These are phyloP conservation scores for Puccinia coronata DNA, from an alignment of 1,284 basidiomycete genomes.

Conservation along the genomic window DNA sequence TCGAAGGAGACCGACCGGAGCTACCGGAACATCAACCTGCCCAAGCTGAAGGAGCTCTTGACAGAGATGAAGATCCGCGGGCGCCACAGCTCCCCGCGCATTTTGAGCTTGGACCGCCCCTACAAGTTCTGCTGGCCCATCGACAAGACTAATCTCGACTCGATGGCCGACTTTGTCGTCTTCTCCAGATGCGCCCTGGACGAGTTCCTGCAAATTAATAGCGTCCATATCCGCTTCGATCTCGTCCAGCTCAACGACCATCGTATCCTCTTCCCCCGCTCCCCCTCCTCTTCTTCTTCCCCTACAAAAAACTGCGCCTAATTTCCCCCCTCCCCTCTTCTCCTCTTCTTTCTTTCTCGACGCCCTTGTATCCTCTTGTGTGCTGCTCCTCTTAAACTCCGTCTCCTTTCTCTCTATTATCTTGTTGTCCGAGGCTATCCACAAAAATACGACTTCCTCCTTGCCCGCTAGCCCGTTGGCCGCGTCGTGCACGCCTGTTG, in stretches of 20 bases:
- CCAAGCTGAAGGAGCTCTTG: neutral
- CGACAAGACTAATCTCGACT: slow-evolving; percentile 27
- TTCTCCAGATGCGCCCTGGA: slow-evolving; percentile 36
- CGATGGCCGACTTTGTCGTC: slow-evolving; percentile 46
- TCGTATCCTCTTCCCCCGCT: slow-evolving; percentile 4
- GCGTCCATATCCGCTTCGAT: neutral
- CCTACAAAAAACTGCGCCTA: neutral
- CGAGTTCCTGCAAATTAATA: slow-evolving; percentile 23
- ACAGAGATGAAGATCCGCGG: neutral
- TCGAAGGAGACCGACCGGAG: neutral
- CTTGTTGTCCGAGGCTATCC: too few species aligned
- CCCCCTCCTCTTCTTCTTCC: neutral
- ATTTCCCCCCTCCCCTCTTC: too few species aligned
- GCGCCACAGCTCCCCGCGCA: neutral
- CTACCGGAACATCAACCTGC: neutral
- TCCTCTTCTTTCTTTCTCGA: too few species aligned
- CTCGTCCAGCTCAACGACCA: slow-evolving; percentile 21
- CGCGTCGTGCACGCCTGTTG: too few species aligned
- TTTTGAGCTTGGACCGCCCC: slow-evolving; percentile 26
- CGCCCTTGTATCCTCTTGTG: too few species aligned
- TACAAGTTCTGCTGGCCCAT: slow-evolving; percentile 48
- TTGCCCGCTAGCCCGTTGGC: too few species aligned
- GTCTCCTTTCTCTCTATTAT: too few species aligned
- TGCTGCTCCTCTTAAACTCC: too few species aligned
- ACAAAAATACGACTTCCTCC: too few species aligned